These are phyloP conservation scores for Mycosphaerelloides madeirae DNA, from an alignment of 2,329 filamentous ascomycete genomes.

Conservation along the genomic window DNA sequence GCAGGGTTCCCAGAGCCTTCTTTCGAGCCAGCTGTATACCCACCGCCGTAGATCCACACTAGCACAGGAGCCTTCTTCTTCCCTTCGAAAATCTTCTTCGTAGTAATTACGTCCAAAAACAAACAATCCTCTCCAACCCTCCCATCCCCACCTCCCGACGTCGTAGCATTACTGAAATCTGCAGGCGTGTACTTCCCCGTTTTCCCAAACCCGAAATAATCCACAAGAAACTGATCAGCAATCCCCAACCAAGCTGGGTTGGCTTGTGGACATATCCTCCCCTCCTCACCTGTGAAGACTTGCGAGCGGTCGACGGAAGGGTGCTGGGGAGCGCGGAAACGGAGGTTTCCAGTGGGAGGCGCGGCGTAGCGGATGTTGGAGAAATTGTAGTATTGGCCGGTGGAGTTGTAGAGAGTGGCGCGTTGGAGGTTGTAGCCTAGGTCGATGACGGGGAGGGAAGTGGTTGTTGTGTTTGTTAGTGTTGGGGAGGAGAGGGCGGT, in stretches of 20 bases:
- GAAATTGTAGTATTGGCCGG: slow-evolving; percentile 41
- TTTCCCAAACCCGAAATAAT: slow-evolving; percentile 14
- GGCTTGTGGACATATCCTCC: slow-evolving; percentile 43
- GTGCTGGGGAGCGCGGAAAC: slow-evolving; percentile 45
- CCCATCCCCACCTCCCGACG: slow-evolving; percentile 10
- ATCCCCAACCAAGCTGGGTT: slow-evolving; percentile 41
- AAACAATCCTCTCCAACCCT: slow-evolving; percentile 38
- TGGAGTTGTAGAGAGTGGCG: slow-evolving; percentile 41
- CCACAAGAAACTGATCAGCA: slow-evolving; percentile 32
- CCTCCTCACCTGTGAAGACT: slow-evolving; percentile 44
- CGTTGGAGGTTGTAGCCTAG: slow-evolving; percentile 52
- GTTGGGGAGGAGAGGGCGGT: no score
- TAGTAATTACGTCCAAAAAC: slow-evolving; percentile 38
- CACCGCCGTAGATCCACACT: slow-evolving; percentile 44
- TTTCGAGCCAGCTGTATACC: slow-evolving; percentile 14
- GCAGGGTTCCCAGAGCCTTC: slow-evolving; percentile 5
- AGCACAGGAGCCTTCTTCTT: slow-evolving; percentile 35
- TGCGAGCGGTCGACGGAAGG: slow-evolving; percentile 39
- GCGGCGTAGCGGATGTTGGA: slow-evolving; percentile 55
- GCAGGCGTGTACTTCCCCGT: slow-evolving; percentile 12
- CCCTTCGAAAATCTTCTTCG: slow-evolving; percentile 31
- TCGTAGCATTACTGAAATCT: slow-evolving; percentile 11
- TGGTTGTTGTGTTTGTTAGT: neutral
- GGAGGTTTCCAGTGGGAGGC: slow-evolving; percentile 47
- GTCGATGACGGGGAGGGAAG: slow-evolving; percentile 44